Evolutionary conservation across 2,329 filamentous ascomycete genomes (phyloP).

Genomic region (Myriosclerotinia scirpicola): DNA sequence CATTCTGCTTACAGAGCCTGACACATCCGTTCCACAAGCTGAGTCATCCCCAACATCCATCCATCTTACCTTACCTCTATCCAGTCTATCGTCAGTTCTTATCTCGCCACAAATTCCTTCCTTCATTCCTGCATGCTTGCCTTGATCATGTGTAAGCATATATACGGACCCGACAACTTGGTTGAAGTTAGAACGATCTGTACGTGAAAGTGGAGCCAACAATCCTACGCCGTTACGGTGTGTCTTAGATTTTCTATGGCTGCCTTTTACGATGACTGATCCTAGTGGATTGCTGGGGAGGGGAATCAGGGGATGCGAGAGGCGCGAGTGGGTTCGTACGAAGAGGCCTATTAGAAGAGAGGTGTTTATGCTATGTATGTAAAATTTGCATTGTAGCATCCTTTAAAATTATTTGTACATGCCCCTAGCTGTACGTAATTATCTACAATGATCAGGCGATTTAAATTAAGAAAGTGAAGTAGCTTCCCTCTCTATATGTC

Average conservation of each 20-base stretch:
- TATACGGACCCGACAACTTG: slow-evolving; percentile 13
- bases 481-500: no score
- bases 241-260: neutral
- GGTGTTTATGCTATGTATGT: no score
- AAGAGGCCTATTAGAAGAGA: neutral
- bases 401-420: no score
- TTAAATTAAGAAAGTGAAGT: no score
- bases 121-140: neutral
- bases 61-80: neutral
- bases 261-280: neutral
- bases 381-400: neutral
- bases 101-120: neutral
- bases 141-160: slow-evolving; percentile 1
- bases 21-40: neutral
- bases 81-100: neutral
- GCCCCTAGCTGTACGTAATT: no score
- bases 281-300: neutral
- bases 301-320: neutral
- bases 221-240: slow-evolving; percentile 7
- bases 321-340: neutral
- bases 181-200: slow-evolving; percentile 8
- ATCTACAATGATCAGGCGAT: no score
- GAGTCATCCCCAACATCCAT: slow-evolving; percentile 4
- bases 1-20: slow-evolving; percentile 3
- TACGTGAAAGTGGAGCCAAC: slow-evolving; percentile 3